Percentiles rank a stretch among this genome's conserved stretches.
Evolutionary conservation across 202 grass and related monocot species (phyloP).

Genomic region (Hordeum pubiflorum): DNA sequence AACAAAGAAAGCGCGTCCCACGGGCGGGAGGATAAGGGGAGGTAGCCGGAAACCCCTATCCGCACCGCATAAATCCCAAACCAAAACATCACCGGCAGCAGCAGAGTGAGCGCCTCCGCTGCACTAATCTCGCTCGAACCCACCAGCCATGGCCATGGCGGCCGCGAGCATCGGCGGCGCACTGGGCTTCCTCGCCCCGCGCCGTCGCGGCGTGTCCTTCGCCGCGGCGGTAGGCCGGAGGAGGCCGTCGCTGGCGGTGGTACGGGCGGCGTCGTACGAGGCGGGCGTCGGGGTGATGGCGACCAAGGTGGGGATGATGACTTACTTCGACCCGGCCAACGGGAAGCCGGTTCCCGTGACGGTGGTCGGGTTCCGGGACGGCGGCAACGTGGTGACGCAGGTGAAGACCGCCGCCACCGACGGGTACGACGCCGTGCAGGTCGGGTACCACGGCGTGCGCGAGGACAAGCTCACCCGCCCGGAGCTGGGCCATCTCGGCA

Average conservation of each 20-base stretch:
- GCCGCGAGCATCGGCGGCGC: constrained; percentile 29
- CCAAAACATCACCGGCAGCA: background rate
- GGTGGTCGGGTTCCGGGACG: constrained; percentile 72
- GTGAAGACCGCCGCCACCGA: constrained; percentile 80
- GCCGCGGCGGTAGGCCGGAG: background rate
- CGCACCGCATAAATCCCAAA: constrained; percentile 24
- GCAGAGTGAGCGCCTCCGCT: background rate
- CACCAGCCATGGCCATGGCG: constrained; percentile 37
- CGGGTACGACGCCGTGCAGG: constrained; percentile 84
- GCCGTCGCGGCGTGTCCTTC: background rate
- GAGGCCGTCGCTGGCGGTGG: constrained; percentile 22
- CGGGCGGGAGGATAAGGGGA: constrained; percentile 16
- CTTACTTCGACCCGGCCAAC: constrained; percentile 67
- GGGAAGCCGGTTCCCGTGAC: constrained; percentile 74
- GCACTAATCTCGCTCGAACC: constrained; percentile 8
- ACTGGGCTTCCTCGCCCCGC: constrained; percentile 12
- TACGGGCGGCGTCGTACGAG: constrained; percentile 49
- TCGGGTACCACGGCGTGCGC: constrained; percentile 88
- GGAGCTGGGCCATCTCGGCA: constrained; percentile 85
- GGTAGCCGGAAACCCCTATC: constrained; percentile 7
- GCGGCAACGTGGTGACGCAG: constrained; percentile 91
- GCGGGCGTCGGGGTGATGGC: constrained; percentile 85
- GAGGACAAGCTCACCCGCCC: constrained; percentile 88
- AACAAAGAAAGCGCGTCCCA: accelerated
- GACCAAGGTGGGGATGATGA: constrained; percentile 98